Evolutionary conservation across 2,329 filamentous ascomycete genomes (phyloP).

Genomic region (Aschersonia sp.): DNA sequence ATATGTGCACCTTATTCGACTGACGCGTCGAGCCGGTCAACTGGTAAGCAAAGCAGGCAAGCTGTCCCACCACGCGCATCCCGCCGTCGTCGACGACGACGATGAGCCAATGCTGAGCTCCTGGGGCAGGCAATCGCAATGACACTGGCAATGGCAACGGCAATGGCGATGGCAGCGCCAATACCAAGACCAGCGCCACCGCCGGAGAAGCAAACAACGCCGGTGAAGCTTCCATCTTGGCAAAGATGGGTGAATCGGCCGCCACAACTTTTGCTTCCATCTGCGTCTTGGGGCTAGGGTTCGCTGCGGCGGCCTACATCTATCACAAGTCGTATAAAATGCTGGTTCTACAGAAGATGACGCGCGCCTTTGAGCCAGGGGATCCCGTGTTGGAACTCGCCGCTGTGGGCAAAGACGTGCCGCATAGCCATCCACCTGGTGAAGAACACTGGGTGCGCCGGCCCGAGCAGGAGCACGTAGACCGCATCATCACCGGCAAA

Average conservation of each 20-base stretch:
- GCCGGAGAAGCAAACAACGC: background rate
- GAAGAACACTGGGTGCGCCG: slow-evolving; percentile 57
- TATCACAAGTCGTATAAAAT: slow-evolving; percentile 83
- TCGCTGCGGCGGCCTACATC: slow-evolving; percentile 53
- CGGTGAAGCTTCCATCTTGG: slow-evolving; percentile 22
- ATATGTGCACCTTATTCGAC: too few species aligned
- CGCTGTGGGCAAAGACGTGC: slow-evolving; percentile 44
- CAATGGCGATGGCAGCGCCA: too few species aligned
- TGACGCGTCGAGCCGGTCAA: too few species aligned
- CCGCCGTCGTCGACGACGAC: too few species aligned
- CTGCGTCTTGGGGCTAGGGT: slow-evolving; percentile 51
- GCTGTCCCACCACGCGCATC: too few species aligned
- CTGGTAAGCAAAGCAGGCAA: too few species aligned
- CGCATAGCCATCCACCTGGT: slow-evolving; percentile 24
- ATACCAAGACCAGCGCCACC: background rate
- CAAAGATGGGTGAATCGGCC: slow-evolving; percentile 60
- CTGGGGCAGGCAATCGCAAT: too few species aligned
- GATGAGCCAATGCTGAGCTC: too few species aligned
- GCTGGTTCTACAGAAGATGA: slow-evolving; percentile 83
- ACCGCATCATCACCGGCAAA: slow-evolving; percentile 66
- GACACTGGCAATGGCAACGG: too few species aligned
- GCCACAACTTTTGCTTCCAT: slow-evolving; percentile 66
- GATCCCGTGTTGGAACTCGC: slow-evolving; percentile 80
- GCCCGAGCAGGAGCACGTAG: slow-evolving; percentile 67
- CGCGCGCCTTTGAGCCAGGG: slow-evolving; percentile 78